Conservation (phyloP, 441 rosid species). For the Kokia cookei region DNA sequence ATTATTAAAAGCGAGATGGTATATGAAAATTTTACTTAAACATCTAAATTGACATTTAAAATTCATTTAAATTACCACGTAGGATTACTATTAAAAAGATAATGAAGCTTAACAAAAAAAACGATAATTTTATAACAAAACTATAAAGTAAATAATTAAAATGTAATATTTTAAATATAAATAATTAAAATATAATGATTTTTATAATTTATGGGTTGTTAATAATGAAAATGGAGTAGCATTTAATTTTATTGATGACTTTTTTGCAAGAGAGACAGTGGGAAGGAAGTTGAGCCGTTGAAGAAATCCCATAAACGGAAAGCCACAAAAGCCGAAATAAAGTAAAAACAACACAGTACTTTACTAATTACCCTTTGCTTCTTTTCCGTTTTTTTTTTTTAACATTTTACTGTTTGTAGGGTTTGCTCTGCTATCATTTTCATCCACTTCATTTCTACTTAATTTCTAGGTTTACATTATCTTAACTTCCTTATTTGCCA, state of each 20-base stretch:
- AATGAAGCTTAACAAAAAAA: no score
- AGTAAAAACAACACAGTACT: neutral
- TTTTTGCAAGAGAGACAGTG: neutral
- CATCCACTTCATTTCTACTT: neutral
- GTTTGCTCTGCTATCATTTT: neutral
- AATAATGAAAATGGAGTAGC: neutral
- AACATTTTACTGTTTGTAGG: neutral
- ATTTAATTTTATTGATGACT: neutral
- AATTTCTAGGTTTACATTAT: neutral
- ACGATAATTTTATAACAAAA: no score
- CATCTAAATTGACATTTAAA: no score
- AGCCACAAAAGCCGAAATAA: neutral
- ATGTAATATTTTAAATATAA: no score
- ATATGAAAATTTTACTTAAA: no score
- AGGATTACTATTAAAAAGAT: no score
- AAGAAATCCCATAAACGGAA: constrained; percentile 16
- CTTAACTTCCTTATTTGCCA: neutral
- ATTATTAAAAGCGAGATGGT: no score
- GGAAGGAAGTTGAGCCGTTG: neutral
- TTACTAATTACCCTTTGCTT: neutral
- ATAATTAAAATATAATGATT: no score
- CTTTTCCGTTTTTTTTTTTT: no score
- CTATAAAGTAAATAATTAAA: no score
- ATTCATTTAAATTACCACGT: no score
- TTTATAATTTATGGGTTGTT: no score